Conservation (phyloP, 306 rosid species). For the Trichosanthes truncata region DNA sequence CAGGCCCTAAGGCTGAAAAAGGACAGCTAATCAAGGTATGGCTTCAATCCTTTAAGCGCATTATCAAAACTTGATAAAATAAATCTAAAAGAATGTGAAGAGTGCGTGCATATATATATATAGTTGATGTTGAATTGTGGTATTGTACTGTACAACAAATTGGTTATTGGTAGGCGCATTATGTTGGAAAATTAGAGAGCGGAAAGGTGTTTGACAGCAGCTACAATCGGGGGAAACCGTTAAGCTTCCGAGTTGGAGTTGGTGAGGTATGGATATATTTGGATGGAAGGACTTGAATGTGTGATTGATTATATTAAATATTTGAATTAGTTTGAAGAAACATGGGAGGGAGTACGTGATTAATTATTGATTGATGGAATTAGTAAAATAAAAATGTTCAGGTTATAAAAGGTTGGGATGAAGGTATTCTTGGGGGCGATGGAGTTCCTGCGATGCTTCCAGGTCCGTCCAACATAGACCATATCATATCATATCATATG, state of each 20-base stretch:
- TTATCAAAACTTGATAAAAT: too few species aligned
- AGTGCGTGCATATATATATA: neutral
- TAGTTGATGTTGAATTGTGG: neutral
- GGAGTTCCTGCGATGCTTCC: conserved; percentile 97
- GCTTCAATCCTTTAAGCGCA: too few species aligned
- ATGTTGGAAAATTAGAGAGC: conserved; percentile 79
- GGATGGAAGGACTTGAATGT: too few species aligned
- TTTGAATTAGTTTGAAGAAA: neutral
- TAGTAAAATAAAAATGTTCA: conserved; percentile 14
- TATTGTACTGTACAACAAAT: too few species aligned
- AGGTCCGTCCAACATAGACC: conserved; percentile 25
- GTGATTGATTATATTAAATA: too few species aligned
- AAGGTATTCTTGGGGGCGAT: conserved; percentile 80
- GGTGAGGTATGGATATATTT: conserved; percentile 94
- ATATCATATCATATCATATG: too few species aligned
- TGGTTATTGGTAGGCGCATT: conserved; percentile 52
- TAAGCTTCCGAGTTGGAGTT: conserved; percentile 74
- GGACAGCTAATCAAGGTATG: conserved; percentile 84
- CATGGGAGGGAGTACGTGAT: neutral
- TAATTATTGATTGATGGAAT: neutral
- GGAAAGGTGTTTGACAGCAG: conserved; percentile 93
- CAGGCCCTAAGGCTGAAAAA: conserved; percentile 58
- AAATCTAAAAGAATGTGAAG: neutral
- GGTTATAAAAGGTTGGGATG: conserved; percentile 99
- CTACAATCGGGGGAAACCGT: conserved; percentile 85